Evolutionary conservation across 2,329 filamentous ascomycete species (phyloP).

Genomic region (Sordariomycetes sp.): DNA sequence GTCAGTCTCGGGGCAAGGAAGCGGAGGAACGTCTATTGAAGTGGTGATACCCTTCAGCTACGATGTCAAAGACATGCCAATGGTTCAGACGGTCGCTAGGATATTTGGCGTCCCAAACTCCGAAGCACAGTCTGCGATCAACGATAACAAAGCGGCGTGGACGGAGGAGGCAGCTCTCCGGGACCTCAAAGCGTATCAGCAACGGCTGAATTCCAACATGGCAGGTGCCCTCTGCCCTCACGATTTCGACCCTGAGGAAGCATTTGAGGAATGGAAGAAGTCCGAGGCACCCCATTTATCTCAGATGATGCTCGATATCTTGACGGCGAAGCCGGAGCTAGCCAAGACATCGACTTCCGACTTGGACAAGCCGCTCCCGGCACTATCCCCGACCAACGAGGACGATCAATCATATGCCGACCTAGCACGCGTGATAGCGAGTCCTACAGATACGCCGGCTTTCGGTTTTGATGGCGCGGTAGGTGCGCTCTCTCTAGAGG

Average conservation of each 20-base stretch:
- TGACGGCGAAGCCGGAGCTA: slow-evolving; percentile 75
- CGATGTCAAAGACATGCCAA: slow-evolving; percentile 92
- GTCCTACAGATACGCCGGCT: slow-evolving; percentile 21
- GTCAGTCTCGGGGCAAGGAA: slow-evolving; percentile 17
- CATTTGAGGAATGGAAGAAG: slow-evolving; percentile 83
- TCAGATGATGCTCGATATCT: slow-evolving; percentile 83
- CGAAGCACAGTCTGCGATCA: slow-evolving; percentile 77
- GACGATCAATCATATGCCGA: slow-evolving; percentile 40
- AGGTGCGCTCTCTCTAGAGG: slow-evolving; percentile 50
- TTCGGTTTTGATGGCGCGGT: slow-evolving; percentile 19
- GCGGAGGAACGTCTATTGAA: slow-evolving; percentile 48
- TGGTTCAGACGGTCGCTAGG: slow-evolving; percentile 75
- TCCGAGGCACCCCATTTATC: slow-evolving; percentile 78
- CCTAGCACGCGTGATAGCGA: slow-evolving; percentile 35
- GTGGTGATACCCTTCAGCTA: slow-evolving; percentile 74
- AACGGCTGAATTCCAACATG: slow-evolving; percentile 70
- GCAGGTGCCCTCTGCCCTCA: slow-evolving; percentile 64
- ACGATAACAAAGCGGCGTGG: slow-evolving; percentile 69
- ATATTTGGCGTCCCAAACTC: slow-evolving; percentile 73
- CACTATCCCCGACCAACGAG: slow-evolving; percentile 22
- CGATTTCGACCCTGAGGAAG: slow-evolving; percentile 84
- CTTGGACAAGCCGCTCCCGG: slow-evolving; percentile 43
- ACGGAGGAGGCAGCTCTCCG: slow-evolving; percentile 82
- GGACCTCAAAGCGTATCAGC: slow-evolving; percentile 89
- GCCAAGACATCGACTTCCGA: slow-evolving; percentile 58